Evolutionary conservation across 108 stramenopile species (phyloP).

Genomic region (Pseudonitzschia delicatissima): DNA sequence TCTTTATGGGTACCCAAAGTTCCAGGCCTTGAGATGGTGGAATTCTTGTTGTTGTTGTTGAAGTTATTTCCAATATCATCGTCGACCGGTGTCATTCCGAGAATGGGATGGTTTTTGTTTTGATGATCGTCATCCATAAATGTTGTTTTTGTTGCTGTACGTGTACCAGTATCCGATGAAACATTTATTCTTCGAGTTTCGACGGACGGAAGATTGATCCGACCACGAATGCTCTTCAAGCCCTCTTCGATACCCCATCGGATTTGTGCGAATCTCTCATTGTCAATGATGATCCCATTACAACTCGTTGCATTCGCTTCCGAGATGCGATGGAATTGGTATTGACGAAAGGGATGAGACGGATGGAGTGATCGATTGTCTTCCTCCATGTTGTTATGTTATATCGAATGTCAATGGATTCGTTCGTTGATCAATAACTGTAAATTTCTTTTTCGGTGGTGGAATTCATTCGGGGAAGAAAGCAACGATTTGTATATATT

Average conservation of each 20-base stretch:
- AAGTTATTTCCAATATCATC: not conserved
- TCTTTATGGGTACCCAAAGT: not conserved
- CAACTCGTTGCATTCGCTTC: not conserved
- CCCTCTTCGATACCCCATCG: no score
- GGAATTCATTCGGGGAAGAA: no score
- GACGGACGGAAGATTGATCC: not conserved
- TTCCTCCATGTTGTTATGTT: not conserved
- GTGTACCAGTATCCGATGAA: not conserved
- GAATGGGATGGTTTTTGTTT: not conserved
- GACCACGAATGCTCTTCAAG: not conserved
- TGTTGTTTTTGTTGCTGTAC: not conserved
- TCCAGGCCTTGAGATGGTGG: not conserved
- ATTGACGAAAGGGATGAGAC: not conserved
- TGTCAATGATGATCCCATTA: not conserved
- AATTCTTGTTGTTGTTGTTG: not conserved
- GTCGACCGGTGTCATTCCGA: not conserved
- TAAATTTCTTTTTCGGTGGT: no score
- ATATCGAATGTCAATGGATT: no score
- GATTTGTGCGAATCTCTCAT: not conserved
- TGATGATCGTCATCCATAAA: not conserved
- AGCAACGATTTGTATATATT: no score
- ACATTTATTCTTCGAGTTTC: not conserved
- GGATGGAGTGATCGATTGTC: not conserved
- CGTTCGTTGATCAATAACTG: no score
- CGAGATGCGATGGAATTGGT: not conserved